Percentiles rank a stretch among this genome's conserved stretches.
These are phyloP conservation scores for Cyberlindnera bimundalis DNA, from an alignment of 805 yeast species.

Conservation along the genomic window DNA sequence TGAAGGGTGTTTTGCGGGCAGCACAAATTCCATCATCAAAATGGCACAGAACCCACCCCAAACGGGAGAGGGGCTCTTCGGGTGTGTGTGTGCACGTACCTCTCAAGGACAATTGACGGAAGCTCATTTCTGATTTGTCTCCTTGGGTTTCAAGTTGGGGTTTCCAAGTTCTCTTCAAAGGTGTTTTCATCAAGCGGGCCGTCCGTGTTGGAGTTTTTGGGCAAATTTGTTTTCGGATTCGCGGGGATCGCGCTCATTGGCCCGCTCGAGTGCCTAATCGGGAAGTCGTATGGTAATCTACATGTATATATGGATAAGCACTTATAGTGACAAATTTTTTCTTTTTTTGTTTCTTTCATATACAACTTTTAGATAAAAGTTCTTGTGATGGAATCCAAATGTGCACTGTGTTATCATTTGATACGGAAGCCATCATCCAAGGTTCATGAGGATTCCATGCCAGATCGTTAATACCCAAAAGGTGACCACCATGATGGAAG, in stretches of 20 bases:
- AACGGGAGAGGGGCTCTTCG: too few relatives aligned
- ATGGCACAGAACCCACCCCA: too few relatives aligned
- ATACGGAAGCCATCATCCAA: conserved; percentile 70
- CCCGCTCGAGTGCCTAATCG: conserved; percentile 9
- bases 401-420: conserved; percentile 85
- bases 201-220: conserved; percentile 4
- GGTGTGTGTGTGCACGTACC: conserved; percentile 27
- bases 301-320: conserved; percentile 1
- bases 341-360: too few relatives aligned
- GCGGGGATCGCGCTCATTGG: conserved; percentile 11
- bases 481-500: conserved; percentile 83
- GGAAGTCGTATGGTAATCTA: conserved; percentile 3
- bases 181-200: conserved; percentile 2
- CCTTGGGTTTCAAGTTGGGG: background rate
- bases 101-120: conserved; percentile 30
- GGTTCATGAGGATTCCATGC: conserved; percentile 76
- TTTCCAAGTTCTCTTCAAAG: background rate
- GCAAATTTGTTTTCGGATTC: conserved; percentile 8
- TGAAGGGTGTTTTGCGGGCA: background rate
- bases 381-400: conserved; percentile 63
- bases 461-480: conserved; percentile 80
- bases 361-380: background rate
- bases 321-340: too few relatives aligned
- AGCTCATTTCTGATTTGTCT: conserved; percentile 17
- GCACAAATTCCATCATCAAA: background rate